Evolutionary conservation across 805 yeast genomes (phyloP).

Genomic region (Kodamaea restingae): DNA sequence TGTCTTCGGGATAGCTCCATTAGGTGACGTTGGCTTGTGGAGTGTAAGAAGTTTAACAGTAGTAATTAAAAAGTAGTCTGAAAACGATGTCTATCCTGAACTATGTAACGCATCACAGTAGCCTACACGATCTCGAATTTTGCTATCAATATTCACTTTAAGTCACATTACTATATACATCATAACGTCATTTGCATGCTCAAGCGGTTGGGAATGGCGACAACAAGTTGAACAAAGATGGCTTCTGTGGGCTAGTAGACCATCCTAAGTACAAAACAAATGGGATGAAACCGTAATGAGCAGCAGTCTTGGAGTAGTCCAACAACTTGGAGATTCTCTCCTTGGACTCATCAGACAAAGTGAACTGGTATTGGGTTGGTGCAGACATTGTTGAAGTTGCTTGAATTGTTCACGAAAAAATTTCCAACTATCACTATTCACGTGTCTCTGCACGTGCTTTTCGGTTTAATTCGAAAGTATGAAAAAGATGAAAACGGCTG

Average conservation of each 20-base stretch:
- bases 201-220: conserved; percentile 79
- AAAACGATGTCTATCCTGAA: too few relatives aligned
- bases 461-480: too few relatives aligned
- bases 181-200: conserved; percentile 11
- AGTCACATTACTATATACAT: conserved; percentile 9
- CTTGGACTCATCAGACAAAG: conserved; percentile 48
- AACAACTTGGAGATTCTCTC: conserved; percentile 85
- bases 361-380: conserved; percentile 22
- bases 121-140: not conserved
- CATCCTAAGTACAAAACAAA: conserved; percentile 81
- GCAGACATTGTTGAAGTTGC: conserved; percentile 10
- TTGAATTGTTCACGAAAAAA: conserved; percentile 2
- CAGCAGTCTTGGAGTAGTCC: conserved; percentile 78
- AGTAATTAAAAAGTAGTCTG: too few relatives aligned
- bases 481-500: too few relatives aligned
- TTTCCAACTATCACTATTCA: not conserved
- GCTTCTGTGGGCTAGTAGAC: conserved; percentile 74
- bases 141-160: not conserved
- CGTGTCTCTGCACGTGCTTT: not conserved
- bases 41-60: too few relatives aligned
- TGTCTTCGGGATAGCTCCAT: conserved; percentile 15
- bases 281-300: conserved; percentile 97
- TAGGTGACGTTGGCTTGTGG: not conserved
- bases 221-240: conserved; percentile 69
- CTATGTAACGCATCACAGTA: too few relatives aligned